phyloP scores from a whole-genome alignment of 2,329 filamentous ascomycete genomes.

The Stromatinia cepivora region DNA sequence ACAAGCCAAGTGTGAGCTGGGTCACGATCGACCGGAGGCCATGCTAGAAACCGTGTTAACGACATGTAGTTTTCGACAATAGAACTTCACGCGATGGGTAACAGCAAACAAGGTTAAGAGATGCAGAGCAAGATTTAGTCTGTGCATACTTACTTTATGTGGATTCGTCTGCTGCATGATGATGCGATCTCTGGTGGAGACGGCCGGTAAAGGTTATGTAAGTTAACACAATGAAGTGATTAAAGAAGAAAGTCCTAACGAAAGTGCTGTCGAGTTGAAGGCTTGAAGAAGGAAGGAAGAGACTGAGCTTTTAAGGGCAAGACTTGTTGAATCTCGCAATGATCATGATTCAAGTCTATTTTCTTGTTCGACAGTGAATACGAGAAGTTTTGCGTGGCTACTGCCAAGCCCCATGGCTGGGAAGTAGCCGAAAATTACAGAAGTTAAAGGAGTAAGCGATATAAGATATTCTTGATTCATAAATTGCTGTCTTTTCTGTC shows the following conservation, averaged over 20 bases:
- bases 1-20: conserved; percentile 9
- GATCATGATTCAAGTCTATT: not conserved
- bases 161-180: conserved; percentile 12
- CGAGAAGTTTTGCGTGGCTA: conserved; percentile 7
- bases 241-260: not conserved
- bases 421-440: not conserved
- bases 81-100: not conserved
- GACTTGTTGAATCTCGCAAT: not conserved
- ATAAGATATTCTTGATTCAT: too few species aligned
- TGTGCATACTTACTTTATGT: conserved; percentile 13
- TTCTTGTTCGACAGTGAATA: not conserved
- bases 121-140: not conserved
- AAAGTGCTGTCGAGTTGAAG: not conserved
- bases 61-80: not conserved
- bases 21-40: not conserved
- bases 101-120: not conserved
- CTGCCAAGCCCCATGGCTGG: conserved; percentile 1
- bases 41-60: conserved; percentile 9
- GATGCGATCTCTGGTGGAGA: not conserved
- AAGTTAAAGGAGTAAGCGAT: too few species aligned
- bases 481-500: not conserved
- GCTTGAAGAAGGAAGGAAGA: not conserved
- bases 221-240: not conserved
- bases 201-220: not conserved
- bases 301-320: not conserved